Base-by-base conservation (phyloP, 78 protist species). In the Tieghemostelium lacteum region DNA sequence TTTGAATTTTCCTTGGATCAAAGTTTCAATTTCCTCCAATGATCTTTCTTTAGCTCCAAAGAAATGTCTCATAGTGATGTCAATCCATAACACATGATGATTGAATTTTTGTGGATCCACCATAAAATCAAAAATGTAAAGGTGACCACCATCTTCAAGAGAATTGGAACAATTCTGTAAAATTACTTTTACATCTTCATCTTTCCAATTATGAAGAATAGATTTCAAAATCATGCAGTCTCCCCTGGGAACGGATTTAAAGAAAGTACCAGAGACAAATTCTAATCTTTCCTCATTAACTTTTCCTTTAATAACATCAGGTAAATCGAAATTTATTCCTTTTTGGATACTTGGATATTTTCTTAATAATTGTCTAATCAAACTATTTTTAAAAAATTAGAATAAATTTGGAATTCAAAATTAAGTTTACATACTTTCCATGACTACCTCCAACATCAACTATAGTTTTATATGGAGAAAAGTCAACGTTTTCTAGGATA, bases 391-490 rank as follows among this genome's bases (percentile, higher is more conserved):
- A 8, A 7, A 19, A 19, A n/a, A n/a, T n/a, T n/a, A n/a, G n/a
- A n/a, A n/a, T n/a, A n/a, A 55, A 55, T 55, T 19, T 19, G 7
- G 22, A 55, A 20, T 20, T 55, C 7, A 19, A 55, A 45, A 14
- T 45, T 14, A 45, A 45, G n/a, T 6, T 45, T 45, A 10, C 52
- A 45, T 14, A 14, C 6, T 3, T 19, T 7, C 64, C 80, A 50
- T 73, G 80, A 37, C 54, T n/a, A 10, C 80, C 80, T 36, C 80
- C 80, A 55, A 73, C 29, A n/a, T 73, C 80, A 73, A 50, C 39
- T 0, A 73, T 60, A 6, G 50, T 50, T 22, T 73, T 19, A 37
- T 17, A 73, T 3, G 17, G 3, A n/a, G 80, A 73, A 50, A 71
- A 54, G 33, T 71, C 65, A n/a, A 65, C 16, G 31, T 10, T 14